Base-by-base conservation (phyloP, 345 rosid species). In the Dipteronia sinensis region DNA sequence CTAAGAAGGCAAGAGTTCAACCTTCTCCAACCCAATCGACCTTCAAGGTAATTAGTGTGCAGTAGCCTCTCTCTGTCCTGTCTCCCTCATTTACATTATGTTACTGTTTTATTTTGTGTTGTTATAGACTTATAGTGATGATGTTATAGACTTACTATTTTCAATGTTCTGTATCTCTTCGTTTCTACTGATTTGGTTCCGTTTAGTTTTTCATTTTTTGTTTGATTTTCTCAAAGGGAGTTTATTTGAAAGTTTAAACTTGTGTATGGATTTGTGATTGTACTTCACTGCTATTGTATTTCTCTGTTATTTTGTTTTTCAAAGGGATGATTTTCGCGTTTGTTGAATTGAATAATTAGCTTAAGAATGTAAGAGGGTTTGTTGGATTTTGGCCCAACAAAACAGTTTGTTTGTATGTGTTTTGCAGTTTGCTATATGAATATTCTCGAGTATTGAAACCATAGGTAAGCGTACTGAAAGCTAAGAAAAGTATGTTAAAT, bases 51-150 rank as follows among this genome's bases (percentile, higher is more conserved):
- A 27, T 27, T 27, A 27, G 27, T 27, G 27, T 27, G 27, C 27
- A 27, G 27, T 0, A 27, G 27, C 27, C 27, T 83, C 80, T 66
- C 40, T 38, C 69, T 71, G 49, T 56, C 69, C 27, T 27, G 1
- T 78, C 58, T 79, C 13, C 11, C 42, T 59, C 63, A 0, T 62
- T 15, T 22, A 9, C 51, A 13, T n/a, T 19, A 3, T 38, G 49
- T 9, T 17, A 22, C 15, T 40, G 4, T 67, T n/a, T 38, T 38
- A 8, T 49, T 27, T 42, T 19, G 10, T 7, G 6, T 20, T 42
- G 16, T 27, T 40, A 27, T 27, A 27, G 27, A 1, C 27, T 27
- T 40, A 0, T 5, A 65, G 46, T 31, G 4, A 7, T 65, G 40
- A 6, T 38, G 2, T 42, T 27, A n/a, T 13, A 64, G 27, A 64